Evolutionary conservation across 1,139 yeast genomes (phyloP).

Genomic region (Candida sojae): DNA sequence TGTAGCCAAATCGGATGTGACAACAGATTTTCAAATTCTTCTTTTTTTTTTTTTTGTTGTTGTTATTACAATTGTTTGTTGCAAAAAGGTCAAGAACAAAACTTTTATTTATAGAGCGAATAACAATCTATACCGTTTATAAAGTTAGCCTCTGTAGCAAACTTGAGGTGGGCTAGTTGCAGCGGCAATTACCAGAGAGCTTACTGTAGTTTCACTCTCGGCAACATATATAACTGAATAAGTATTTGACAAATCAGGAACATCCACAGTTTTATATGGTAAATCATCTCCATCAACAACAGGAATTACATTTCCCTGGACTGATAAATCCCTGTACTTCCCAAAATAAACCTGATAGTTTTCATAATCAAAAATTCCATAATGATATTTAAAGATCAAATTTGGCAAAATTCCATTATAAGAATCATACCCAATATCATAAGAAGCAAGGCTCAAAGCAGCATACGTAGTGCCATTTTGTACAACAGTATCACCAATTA

Average conservation of each 20-base stretch:
- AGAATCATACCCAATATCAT: slow-evolving; percentile 17
- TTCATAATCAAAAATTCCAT: slow-evolving; percentile 23
- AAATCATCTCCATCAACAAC: slow-evolving; percentile 9
- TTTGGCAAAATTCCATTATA: slow-evolving; percentile 23
- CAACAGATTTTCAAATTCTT: too few species aligned
- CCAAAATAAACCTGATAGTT: slow-evolving; percentile 20
- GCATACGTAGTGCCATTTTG: slow-evolving; percentile 17
- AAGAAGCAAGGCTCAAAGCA: slow-evolving; percentile 14
- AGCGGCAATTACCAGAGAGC: too few species aligned
- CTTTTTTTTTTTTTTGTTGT: not conserved
- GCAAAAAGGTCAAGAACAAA: not conserved
- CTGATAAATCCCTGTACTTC: slow-evolving; percentile 9
- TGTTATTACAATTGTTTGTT: not conserved
- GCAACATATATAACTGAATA: slow-evolving; percentile 18
- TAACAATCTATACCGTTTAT: too few species aligned
- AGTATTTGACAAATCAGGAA: slow-evolving; percentile 15
- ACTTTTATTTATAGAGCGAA: not conserved
- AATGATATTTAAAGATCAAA: slow-evolving; percentile 18
- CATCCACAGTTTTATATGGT: slow-evolving; percentile 19
- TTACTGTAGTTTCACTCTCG: slow-evolving; percentile 14
- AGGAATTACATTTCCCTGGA: slow-evolving; percentile 4
- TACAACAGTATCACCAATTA: slow-evolving; percentile 15
- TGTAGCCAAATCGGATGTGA: not conserved
- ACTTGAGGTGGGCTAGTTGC: too few species aligned
- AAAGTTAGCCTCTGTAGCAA: too few species aligned